These are phyloP conservation scores for Pseudogymnoascus pannorum DNA, from an alignment of 2,329 filamentous ascomycete genomes.

Conservation along the genomic window DNA sequence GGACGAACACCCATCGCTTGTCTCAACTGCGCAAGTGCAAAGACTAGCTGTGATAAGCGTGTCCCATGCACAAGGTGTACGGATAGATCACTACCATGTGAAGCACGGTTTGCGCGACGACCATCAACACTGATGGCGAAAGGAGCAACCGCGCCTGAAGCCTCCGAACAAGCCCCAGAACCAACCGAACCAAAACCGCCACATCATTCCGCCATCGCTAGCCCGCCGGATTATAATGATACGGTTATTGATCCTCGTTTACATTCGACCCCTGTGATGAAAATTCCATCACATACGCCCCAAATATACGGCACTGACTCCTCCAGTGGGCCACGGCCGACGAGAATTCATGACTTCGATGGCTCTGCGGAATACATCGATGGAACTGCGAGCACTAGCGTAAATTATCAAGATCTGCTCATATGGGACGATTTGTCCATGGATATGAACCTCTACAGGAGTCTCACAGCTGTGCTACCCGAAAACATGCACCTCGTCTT, in stretches of 20 bases:
- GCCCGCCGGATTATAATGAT: neutral
- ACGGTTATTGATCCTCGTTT: neutral
- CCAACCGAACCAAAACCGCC: neutral
- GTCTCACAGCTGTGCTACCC: conserved; percentile 28
- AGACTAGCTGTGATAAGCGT: conserved; percentile 45
- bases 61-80: conserved; percentile 42
- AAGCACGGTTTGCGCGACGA: conserved; percentile 42
- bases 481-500: conserved; percentile 29
- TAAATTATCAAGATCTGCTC: conserved; percentile 38
- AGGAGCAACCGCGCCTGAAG: neutral
- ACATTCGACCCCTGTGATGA: neutral
- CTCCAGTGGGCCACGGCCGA: conserved; percentile 31
- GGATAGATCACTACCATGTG: conserved; percentile 42
- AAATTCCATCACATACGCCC: conserved; percentile 17
- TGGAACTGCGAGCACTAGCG: conserved; percentile 32
- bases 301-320: conserved; percentile 30
- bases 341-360: conserved; percentile 33
- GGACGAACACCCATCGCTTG: conserved; percentile 42
- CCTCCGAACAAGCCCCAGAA: neutral
- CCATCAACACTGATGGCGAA: conserved; percentile 36
- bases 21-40: conserved; percentile 42
- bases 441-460: conserved; percentile 37
- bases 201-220: neutral
- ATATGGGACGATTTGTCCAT: conserved; percentile 39
- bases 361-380: conserved; percentile 36